Percentiles rank a stretch among this genome's conserved stretches.
phyloP scores from a whole-genome alignment of 306 rosid species.

The Rosa rugosa region DNA sequence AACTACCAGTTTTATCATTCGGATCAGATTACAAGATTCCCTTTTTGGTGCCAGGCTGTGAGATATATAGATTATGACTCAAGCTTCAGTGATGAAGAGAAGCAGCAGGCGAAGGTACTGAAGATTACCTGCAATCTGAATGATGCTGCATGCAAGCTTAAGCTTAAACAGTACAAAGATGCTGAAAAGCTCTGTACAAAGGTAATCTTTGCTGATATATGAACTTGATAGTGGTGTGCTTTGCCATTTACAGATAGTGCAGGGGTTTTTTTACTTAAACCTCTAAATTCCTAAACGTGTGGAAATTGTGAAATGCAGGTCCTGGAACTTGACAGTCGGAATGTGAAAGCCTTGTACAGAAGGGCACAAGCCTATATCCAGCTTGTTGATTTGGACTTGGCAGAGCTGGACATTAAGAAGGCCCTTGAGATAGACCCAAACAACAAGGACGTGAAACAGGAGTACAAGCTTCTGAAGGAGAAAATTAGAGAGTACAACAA shows the following conservation, averaged over 20 bases:
- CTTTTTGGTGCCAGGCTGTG: slow-evolving; percentile 29
- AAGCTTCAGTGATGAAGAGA: slow-evolving; percentile 38
- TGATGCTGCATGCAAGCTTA: slow-evolving; percentile 46
- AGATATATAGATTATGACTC: slow-evolving; percentile 35
- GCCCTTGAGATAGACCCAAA: slow-evolving; percentile 46
- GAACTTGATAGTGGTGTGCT: background rate
- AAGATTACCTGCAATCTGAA: slow-evolving; percentile 39
- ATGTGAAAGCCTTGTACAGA: slow-evolving; percentile 46
- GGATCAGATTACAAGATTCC: background rate
- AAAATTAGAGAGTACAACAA: slow-evolving; percentile 44
- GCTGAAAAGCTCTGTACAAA: slow-evolving; percentile 45
- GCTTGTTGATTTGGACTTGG: slow-evolving; percentile 42
- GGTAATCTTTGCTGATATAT: background rate
- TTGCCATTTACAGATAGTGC: no score
- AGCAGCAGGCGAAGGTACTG: slow-evolving; percentile 35
- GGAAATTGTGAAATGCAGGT: slow-evolving; percentile 15
- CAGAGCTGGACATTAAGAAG: slow-evolving; percentile 46
- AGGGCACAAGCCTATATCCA: slow-evolving; percentile 49
- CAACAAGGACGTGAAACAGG: slow-evolving; percentile 40
- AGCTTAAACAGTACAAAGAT: slow-evolving; percentile 38
- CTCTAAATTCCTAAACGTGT: background rate
- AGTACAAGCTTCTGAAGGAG: slow-evolving; percentile 33
- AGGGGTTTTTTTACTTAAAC: background rate
- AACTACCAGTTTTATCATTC: background rate
- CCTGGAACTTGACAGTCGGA: slow-evolving; percentile 36